Conservation (phyloP, 179 eudicot species). For the Nepenthes alata region DNA sequence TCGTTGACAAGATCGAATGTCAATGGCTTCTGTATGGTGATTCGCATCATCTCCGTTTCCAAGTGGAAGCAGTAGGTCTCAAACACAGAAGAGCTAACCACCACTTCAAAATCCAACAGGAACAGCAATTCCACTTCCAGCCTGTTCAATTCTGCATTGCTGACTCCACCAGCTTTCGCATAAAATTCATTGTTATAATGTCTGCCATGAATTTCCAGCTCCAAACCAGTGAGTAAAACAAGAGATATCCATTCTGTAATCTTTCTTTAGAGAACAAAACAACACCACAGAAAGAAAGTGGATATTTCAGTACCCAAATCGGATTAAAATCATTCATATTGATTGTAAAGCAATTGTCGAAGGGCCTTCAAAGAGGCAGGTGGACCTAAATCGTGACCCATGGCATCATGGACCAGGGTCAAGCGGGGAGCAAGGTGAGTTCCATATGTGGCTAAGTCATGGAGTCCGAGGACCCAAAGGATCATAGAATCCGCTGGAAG, state of each 20-base stretch:
- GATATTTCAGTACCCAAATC: no score
- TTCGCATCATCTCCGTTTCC: constrained; percentile 54
- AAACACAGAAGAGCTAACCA: constrained; percentile 53
- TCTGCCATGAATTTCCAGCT: constrained; percentile 21
- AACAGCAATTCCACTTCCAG: constrained; percentile 79
- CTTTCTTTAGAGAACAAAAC: background rate
- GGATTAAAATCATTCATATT: no score
- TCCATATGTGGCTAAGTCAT: no score
- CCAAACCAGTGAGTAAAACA: background rate
- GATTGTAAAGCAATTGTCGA: no score
- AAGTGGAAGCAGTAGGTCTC: constrained; percentile 80
- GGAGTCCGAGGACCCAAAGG: background rate
- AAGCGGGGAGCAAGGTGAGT: no score
- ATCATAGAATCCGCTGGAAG: background rate
- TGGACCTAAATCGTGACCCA: no score
- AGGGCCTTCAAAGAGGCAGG: no score
- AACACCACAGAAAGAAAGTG: no score
- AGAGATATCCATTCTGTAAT: background rate
- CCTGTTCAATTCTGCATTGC: constrained; percentile 63
- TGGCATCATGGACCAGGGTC: no score
- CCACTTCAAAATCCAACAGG: constrained; percentile 59
- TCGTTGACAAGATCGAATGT: no score
- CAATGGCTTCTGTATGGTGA: constrained; percentile 15
- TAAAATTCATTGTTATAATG: constrained; percentile 86
- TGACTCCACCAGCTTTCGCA: constrained; percentile 89